Evolutionary conservation across 495 filamentous ascomycete species (phyloP).

Genomic region (Aspergillus ellipticus): DNA sequence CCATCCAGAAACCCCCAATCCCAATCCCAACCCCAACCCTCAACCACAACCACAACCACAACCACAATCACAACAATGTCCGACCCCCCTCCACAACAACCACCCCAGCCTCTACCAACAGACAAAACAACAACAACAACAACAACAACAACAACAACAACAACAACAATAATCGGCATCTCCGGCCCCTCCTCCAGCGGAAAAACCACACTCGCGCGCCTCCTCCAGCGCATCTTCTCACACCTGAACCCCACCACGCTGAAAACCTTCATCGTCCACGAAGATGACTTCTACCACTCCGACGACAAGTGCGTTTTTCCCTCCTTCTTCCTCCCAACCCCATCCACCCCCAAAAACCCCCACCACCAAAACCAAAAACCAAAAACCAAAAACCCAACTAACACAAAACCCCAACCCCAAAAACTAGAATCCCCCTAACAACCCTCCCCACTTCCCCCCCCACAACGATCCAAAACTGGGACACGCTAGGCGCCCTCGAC

Average conservation of each 20-base stretch:
- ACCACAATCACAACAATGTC: not conserved
- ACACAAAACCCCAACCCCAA: constrained; percentile 6
- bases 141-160: constrained; percentile 1
- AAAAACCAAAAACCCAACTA: not conserved
- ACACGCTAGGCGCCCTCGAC: constrained; percentile 72
- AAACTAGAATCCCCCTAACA: constrained; percentile 49
- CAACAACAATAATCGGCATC: constrained; percentile 54
- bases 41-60: constrained; percentile 1
- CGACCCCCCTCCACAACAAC: too few species aligned
- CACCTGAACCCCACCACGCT: constrained; percentile 14
- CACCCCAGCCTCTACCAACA: not conserved
- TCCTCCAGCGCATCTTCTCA: constrained; percentile 67
- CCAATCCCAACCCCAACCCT: not conserved
- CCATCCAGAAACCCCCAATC: too few species aligned
- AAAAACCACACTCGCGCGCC: constrained; percentile 74
- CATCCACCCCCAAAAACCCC: not conserved
- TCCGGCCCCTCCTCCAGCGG: constrained; percentile 74
- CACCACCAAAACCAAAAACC: not conserved
- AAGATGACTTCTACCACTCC: constrained; percentile 87
- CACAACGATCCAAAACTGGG: constrained; percentile 73
- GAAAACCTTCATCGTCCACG: constrained; percentile 72
- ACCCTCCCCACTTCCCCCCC: constrained; percentile 28
- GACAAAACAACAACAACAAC: not conserved
- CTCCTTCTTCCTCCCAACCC: too few species aligned
- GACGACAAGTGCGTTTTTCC: constrained; percentile 57